Evolutionary conservation across 805 yeast species (phyloP), one percentile per base, ranked within the genome.

Genomic region (Starmerella scarabaei): DNA sequence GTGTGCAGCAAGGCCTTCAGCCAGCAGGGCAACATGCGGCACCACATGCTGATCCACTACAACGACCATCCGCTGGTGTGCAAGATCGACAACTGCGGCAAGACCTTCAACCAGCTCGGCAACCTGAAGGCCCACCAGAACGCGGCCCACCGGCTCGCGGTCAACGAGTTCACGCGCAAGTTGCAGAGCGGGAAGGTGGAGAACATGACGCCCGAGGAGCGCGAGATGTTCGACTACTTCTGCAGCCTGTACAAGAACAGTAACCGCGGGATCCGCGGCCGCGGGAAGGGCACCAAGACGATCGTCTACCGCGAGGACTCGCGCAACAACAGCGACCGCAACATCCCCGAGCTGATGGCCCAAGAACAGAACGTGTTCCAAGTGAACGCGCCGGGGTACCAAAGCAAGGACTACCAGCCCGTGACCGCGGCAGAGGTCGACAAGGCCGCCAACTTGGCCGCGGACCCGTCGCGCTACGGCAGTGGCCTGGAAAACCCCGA

Each of bases 91-190:
- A 67, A 70, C 43, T 86, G 96, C 62, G 75, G 72, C 49, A 85
- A 84, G 62, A 69, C 79, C 4, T 86, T 86, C 54, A 81, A 95
- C 1, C 97, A 86, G 63, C 66, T 86, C 52, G 96, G 96, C 3
- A 86, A 86, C 55, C 69, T 86, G 66, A 86, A 88, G 60, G 81
- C 93, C 1, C 97, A 88, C 59, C 97, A 86, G 56, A 88, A 86
- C 60, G 68, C 86, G 51, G 84, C 85, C 55, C 97, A 85, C 59
- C 60, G 75, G 48, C 72, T 72, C 14, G 77, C 93, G 0, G 65
- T 88, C 47, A 74, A 74, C 49, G 65, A 64, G 24, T 64, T 85
- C 55, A 81, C 93, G 1, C 65, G 68, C 31, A 63, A 64, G 43
- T 53, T 62, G 41, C 59, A 56, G 38, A 52, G 45, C 30, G 60